These are phyloP conservation scores for Talaromyces albobiverticillius DNA, from an alignment of 2,329 filamentous ascomycete species.

Conservation along the genomic window DNA sequence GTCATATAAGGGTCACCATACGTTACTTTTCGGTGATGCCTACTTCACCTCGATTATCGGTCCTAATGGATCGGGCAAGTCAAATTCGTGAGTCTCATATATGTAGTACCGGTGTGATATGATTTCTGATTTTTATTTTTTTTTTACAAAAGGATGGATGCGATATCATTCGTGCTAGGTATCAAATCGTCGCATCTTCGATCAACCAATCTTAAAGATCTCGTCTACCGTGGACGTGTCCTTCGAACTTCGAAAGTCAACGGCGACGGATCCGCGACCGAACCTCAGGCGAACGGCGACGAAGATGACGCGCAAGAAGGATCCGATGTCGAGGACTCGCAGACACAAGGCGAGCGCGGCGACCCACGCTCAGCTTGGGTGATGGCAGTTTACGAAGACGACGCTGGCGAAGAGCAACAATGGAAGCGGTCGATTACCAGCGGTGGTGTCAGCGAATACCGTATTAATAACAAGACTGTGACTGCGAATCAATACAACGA, in stretches of 20 bases:
- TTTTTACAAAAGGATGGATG: conserved; percentile 73
- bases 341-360: conserved; percentile 61
- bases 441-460: conserved; percentile 86
- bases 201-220: conserved; percentile 87
- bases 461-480: conserved; percentile 90
- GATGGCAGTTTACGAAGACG: conserved; percentile 98
- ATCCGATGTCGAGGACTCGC: conserved; percentile 58
- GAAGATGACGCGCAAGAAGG: conserved; percentile 61
- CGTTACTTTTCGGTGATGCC: conserved; percentile 89
- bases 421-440: conserved; percentile 96
- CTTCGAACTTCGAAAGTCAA: conserved; percentile 90
- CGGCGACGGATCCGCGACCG: conserved; percentile 74
- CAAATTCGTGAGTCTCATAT: conserved; percentile 70
- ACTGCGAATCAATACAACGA: conserved; percentile 92
- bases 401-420: conserved; percentile 87
- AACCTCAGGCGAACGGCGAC: conserved; percentile 54
- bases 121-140: not conserved
- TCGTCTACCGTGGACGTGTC: conserved; percentile 93
- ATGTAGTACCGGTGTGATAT: not conserved
- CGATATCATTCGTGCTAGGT: conserved; percentile 96
- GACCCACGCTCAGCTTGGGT: conserved; percentile 97
- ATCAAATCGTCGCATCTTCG: conserved; percentile 98
- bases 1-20: conserved; percentile 97
- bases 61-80: conserved; percentile 98
- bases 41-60: conserved; percentile 99